phyloP scores from a whole-genome alignment of 1,284 basidiomycete genomes.

The Leccinum griseonigrum region DNA sequence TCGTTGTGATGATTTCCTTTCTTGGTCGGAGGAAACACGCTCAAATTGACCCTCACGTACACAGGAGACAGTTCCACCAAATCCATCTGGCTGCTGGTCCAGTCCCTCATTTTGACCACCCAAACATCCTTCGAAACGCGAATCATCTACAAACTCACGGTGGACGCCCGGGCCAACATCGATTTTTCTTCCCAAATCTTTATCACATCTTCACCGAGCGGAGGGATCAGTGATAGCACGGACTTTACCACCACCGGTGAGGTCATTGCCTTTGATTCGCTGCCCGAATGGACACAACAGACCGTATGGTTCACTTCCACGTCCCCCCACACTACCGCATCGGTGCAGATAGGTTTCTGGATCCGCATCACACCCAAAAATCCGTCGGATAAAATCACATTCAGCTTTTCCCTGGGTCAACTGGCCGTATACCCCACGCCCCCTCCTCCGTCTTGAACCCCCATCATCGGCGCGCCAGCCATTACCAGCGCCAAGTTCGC shows the following conservation, averaged over 20 bases:
- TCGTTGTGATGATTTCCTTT: not conserved
- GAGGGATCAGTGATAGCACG: constrained; percentile 6
- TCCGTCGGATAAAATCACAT: constrained; percentile 36
- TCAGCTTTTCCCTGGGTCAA: constrained; percentile 54
- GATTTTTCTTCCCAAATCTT: constrained; percentile 47
- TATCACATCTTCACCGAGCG: constrained; percentile 36
- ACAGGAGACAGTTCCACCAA: constrained; percentile 41
- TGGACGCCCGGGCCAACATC: constrained; percentile 19
- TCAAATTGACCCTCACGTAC: constrained; percentile 45
- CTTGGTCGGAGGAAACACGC: constrained; percentile 51
- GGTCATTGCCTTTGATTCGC: constrained; percentile 33
- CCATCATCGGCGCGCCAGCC: constrained; percentile 32
- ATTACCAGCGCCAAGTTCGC: constrained; percentile 37
- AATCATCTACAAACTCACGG: constrained; percentile 50
- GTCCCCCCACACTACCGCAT: constrained; percentile 16
- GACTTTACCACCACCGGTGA: constrained; percentile 35
- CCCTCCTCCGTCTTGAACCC: constrained; percentile 21
- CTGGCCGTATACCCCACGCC: constrained; percentile 48
- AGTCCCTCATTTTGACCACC: constrained; percentile 51
- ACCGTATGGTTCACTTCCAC: constrained; percentile 41
- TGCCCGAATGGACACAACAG: constrained; percentile 52
- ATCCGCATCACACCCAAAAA: constrained; percentile 47
- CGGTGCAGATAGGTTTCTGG: constrained; percentile 49
- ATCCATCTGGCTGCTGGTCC: constrained; percentile 63
- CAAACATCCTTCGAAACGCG: constrained; percentile 46